phyloP scores from a whole-genome alignment of 768 basidiomycete genomes.

The Butyriboletus loyo region DNA sequence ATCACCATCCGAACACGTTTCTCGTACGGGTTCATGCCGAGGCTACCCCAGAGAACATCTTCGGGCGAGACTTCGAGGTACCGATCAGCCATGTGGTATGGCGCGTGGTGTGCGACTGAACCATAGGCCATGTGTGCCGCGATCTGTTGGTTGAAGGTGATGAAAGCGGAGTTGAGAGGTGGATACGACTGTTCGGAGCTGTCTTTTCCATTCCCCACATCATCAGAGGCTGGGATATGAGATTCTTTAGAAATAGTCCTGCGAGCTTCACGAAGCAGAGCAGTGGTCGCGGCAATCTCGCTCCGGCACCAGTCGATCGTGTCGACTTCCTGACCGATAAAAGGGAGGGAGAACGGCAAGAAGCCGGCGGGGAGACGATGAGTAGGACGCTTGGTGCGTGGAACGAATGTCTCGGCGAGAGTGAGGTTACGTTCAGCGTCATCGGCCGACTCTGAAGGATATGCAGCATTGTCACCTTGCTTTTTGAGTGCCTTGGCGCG shows the following conservation, averaged over 20 bases:
- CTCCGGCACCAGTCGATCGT: conserved; percentile 85
- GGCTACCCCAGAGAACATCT: conserved; percentile 91
- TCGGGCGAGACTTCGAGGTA: conserved; percentile 81
- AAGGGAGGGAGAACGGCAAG: conserved; percentile 53
- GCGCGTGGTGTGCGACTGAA: conserved; percentile 72
- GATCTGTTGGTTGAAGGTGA: conserved; percentile 90
- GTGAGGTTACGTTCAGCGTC: conserved; percentile 30
- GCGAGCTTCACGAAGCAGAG: conserved; percentile 51
- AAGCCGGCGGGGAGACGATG: conserved; percentile 62
- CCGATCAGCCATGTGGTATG: conserved; percentile 74
- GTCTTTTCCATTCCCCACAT: conserved; percentile 11
- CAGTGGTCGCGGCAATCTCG: conserved; percentile 61
- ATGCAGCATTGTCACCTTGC: conserved; percentile 25
- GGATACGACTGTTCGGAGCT: conserved; percentile 43
- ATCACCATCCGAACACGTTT: conserved; percentile 60
- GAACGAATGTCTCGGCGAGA: conserved; percentile 56
- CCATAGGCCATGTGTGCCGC: conserved; percentile 87
- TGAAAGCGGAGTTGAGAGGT: conserved; percentile 70
- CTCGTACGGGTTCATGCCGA: conserved; percentile 89
- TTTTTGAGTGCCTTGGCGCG: conserved; percentile 54
- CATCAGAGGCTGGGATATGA: conserved; percentile 21
- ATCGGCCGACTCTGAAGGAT: conserved; percentile 18
- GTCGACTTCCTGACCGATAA: conserved; percentile 88
- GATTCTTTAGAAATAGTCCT: conserved; percentile 21
- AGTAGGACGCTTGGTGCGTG: conserved; percentile 69